Evolutionary conservation across 176 grass and related monocot genomes (phyloP).

Genomic region (Canna indica): DNA sequence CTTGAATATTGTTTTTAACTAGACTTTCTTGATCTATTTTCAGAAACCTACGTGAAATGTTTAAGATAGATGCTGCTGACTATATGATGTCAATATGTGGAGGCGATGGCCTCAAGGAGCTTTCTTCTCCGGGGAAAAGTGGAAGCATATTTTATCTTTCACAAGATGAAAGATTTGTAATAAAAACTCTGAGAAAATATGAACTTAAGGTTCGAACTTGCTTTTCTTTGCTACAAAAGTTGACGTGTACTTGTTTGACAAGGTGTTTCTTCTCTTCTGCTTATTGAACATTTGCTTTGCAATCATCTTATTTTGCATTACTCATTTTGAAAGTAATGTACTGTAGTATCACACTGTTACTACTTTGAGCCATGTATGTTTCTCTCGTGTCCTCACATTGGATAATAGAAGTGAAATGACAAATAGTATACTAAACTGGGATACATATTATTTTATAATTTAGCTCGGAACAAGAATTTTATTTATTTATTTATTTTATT

Average conservation of each 20-base stretch:
- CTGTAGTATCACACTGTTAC: not conserved
- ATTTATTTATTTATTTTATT: too few species aligned
- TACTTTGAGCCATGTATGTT: not conserved
- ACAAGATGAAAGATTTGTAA: conserved; percentile 95
- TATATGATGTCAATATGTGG: conserved; percentile 99
- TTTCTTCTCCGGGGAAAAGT: conserved; percentile 99
- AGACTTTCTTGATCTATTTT: not conserved
- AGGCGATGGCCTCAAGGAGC: conserved; percentile 86
- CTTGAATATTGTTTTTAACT: not conserved
- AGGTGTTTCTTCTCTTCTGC: not conserved
- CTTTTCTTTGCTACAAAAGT: conserved; percentile 5
- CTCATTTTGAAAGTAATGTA: not conserved
- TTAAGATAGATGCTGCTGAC: conserved; percentile 96
- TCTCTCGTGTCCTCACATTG: not conserved
- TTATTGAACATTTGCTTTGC: not conserved
- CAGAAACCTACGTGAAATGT: conserved; percentile 98
- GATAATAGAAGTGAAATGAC: not conserved
- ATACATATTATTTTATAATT: too few species aligned
- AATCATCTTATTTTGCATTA: not conserved
- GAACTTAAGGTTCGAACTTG: conserved; percentile 68
- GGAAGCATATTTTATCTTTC: conserved; percentile 98
- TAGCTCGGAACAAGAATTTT: too few species aligned
- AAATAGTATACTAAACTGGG: too few species aligned
- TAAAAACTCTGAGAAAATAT: conserved; percentile 83
- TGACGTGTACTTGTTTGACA: too few species aligned